Conservation (phyloP, 495 filamentous ascomycete genomes). For the Terfezia claveryi region DNA sequence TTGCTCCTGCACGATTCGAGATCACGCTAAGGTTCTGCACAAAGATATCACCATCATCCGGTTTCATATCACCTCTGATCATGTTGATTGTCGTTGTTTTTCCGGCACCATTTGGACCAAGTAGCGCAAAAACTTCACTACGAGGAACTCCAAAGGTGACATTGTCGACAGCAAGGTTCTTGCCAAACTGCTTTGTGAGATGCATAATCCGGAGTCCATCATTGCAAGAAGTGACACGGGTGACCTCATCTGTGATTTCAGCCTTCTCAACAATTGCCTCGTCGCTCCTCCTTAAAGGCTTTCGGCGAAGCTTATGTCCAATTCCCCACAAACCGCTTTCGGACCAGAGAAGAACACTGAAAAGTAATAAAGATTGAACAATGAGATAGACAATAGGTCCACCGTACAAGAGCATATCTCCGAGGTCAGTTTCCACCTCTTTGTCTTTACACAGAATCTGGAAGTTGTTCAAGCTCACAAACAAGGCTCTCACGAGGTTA, state of each 20-base stretch:
- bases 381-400: constrained; percentile 59
- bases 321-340: constrained; percentile 36
- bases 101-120: constrained; percentile 76
- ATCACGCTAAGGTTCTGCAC: constrained; percentile 52
- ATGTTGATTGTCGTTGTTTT: constrained; percentile 70
- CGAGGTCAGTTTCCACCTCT: constrained; percentile 41
- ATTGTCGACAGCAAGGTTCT: constrained; percentile 51
- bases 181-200: constrained; percentile 53
- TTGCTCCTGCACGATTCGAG: constrained; percentile 38
- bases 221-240: constrained; percentile 26
- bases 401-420: constrained; percentile 48
- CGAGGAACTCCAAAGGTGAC: constrained; percentile 57
- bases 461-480: constrained; percentile 59
- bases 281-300: constrained; percentile 20
- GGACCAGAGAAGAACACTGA: constrained; percentile 43
- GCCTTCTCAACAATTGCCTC: constrained; percentile 10
- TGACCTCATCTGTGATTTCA: constrained; percentile 28
- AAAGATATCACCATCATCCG: constrained; percentile 43
- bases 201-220: constrained; percentile 56
- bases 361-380: constrained; percentile 42
- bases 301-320: constrained; percentile 27
- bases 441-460: constrained; percentile 43
- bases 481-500: constrained; percentile 44
- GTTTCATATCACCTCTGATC: constrained; percentile 63
- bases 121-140: constrained; percentile 61